Conservation (phyloP, 176 grass and related monocot genomes). For the Areca catechu region DNA sequence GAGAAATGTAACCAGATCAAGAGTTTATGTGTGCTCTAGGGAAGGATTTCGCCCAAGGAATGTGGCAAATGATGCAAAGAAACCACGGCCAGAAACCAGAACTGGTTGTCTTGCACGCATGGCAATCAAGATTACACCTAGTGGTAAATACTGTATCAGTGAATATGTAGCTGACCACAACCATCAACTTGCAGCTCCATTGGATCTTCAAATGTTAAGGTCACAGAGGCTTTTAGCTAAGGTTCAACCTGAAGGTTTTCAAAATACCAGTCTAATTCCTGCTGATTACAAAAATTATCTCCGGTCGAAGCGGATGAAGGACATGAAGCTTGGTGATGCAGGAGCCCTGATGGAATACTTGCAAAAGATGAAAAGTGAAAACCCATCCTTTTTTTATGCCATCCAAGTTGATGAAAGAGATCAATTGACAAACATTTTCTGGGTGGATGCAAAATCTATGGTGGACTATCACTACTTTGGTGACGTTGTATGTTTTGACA, state of each 20-base stretch:
- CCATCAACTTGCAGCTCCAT: slow-evolving; percentile 53
- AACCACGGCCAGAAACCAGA: slow-evolving; percentile 48
- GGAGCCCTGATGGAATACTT: slow-evolving; percentile 65
- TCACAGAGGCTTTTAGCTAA: slow-evolving; percentile 65
- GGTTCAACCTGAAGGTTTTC: slow-evolving; percentile 37
- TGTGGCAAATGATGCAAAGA: slow-evolving; percentile 47
- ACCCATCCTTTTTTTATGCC: slow-evolving; percentile 80
- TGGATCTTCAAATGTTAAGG: slow-evolving; percentile 71
- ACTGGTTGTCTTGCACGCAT: slow-evolving; percentile 74
- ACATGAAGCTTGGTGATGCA: slow-evolving; percentile 54
- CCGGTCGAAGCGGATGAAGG: slow-evolving; percentile 34
- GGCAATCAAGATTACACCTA: slow-evolving; percentile 68
- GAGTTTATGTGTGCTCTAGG: slow-evolving; percentile 68
- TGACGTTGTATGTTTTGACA: slow-evolving; percentile 79
- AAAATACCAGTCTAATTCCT: slow-evolving; percentile 61
- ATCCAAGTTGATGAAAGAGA: slow-evolving; percentile 79
- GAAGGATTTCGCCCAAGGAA: slow-evolving; percentile 61
- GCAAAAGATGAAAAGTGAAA: slow-evolving; percentile 64
- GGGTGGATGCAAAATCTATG: slow-evolving; percentile 62
- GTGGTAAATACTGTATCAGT: slow-evolving; percentile 54
- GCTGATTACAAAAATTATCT: slow-evolving; percentile 66
- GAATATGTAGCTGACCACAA: slow-evolving; percentile 75
- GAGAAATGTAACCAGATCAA: slow-evolving; percentile 47
- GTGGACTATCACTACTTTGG: slow-evolving; percentile 71
- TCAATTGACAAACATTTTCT: slow-evolving; percentile 65